Base-by-base conservation (phyloP, 2,329 filamentous ascomycete genomes). In the Sarocladium oryzae region DNA sequence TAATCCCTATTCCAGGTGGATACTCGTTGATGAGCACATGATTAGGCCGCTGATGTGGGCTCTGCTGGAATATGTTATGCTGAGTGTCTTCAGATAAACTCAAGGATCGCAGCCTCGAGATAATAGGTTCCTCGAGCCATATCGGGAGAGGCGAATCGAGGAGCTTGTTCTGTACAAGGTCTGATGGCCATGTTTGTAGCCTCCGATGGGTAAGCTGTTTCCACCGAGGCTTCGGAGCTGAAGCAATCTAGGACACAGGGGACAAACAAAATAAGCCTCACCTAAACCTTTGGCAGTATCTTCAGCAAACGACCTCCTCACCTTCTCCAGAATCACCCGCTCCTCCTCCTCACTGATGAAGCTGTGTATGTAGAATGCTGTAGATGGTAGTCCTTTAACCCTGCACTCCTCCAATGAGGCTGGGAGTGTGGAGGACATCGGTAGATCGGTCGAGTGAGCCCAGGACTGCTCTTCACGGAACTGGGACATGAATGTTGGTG, bases 11-110 rank as follows among this genome's bases (percentile, higher is more conserved):
- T 2, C 88, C 89, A 0, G 88, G 82, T 1, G 77, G 76, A 66
- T 97, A 99, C 66, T 96, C 91, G 63, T 99, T 99, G 59, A 97
- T 83, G 33, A 97, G 75, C 41, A 95, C 89, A 69, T 97, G 93
- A 60, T 97, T 99, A 2, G 92, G 89, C 3, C 73, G 75, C 16
- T 72, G 60, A 62, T 97, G 91, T 4, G 88, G 88, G 49, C 90
- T 88, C 18, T 74, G 64, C 16, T 67, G 64, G 59, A 85, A 85
- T 6, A 85, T 65, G 58, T 79, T 68, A 36, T 51, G 16, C 26
- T 53, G 41, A 16, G 53, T 45, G 18, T 53, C 52, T 13, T 55
- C 51, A 50, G 67, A 69, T 9, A 73, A 53, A 20, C 72, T 72
- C 30, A 81, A 68, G n/a, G 77, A 75, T 20, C 72, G 65, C 3